Evolutionary conservation across 2,329 filamentous ascomycete genomes (phyloP), one percentile per base, ranked within the genome.

Genomic region (Alternaria dauci): DNA sequence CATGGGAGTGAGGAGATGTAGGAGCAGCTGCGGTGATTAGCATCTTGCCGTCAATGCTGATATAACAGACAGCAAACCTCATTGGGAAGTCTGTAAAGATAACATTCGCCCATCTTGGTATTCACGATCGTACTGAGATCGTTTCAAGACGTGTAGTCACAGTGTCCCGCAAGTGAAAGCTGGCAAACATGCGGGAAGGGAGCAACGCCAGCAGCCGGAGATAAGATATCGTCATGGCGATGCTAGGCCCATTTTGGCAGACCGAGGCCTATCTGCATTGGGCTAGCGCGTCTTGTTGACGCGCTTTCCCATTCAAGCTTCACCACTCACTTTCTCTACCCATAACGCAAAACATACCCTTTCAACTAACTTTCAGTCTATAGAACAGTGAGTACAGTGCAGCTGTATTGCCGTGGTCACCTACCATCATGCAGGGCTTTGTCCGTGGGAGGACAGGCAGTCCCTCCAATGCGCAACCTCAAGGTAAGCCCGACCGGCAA

Each of bases 1-100:
- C 50, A 83, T 73, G 11, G 76, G 71, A 30, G 71, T 71, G 54
- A 84, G 76, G 60, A 83, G 73, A 47, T 79, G 76, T 42, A 83
- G 72, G 38, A 84, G 78, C 38, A 84, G 68, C 76, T 79, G 59
- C 28, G 23, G 62, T 38, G 18, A 44, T 76, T 61, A 74, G 64
- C 59, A 55, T 9, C 16, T 47, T 18, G 41, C 39, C n/a, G 34
- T 12, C 23, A 28, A 57, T 52, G 16, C 41, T 42, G 28, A 8
- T 12, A 20, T n/a, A 9, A 26, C 46, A 28, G 38, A 38, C 32
- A 8, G 55, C 55, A 41, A 70, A 73, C 77, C 69, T 79, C 78
- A 55, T 79, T 80, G 16, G 78, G 78, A 30, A 80, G 74, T 41
- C 68, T 73, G 55, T 76, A 75, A 16, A 79, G 62, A 43, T 75